These are phyloP conservation scores for Hyaloscypha finlandica DNA, from an alignment of 495 filamentous ascomycete genomes.

Conservation along the genomic window DNA sequence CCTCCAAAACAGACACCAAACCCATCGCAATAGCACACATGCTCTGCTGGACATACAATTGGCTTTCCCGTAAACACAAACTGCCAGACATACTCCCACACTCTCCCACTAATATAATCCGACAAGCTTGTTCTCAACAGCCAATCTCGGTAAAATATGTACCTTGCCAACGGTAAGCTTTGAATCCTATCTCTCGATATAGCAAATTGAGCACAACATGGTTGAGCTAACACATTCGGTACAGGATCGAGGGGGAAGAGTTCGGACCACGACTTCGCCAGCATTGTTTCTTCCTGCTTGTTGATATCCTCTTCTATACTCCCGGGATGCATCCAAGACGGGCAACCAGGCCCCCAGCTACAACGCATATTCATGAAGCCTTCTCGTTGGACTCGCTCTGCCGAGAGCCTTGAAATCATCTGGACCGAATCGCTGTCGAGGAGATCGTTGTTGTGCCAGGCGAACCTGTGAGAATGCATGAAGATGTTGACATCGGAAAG, in stretches of 20 bases:
- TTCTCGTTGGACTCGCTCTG: conserved; percentile 40
- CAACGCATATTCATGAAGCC: conserved; percentile 50
- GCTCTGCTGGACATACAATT: conserved; percentile 4
- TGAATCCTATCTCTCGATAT: conserved; percentile 56
- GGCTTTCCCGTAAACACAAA: background rate
- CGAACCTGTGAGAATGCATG: conserved; percentile 65
- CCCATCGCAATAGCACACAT: conserved; percentile 72
- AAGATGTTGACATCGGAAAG: conserved; percentile 70
- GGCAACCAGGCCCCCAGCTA: conserved; percentile 3
- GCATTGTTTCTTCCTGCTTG: conserved; percentile 57
- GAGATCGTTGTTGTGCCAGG: conserved; percentile 65
- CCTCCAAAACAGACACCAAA: conserved; percentile 79
- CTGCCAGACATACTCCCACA: conserved; percentile 70
- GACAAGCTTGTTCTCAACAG: conserved; percentile 53
- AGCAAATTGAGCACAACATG: conserved; percentile 71
- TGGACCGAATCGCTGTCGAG: conserved; percentile 41
- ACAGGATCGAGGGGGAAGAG: conserved; percentile 37
- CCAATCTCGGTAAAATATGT: conserved; percentile 58
- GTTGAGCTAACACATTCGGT: conserved; percentile 26
- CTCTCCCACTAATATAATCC: conserved; percentile 55
- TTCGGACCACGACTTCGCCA: conserved; percentile 39
- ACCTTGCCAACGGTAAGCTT: conserved; percentile 59
- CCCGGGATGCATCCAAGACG: background rate
- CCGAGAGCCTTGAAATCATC: conserved; percentile 44
- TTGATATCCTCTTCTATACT: background rate